Percentiles rank a stretch among this genome's conserved stretches.
These are phyloP conservation scores for Echeveria elegans DNA, from an alignment of 164 flowering plant genomes.

Conservation along the genomic window DNA sequence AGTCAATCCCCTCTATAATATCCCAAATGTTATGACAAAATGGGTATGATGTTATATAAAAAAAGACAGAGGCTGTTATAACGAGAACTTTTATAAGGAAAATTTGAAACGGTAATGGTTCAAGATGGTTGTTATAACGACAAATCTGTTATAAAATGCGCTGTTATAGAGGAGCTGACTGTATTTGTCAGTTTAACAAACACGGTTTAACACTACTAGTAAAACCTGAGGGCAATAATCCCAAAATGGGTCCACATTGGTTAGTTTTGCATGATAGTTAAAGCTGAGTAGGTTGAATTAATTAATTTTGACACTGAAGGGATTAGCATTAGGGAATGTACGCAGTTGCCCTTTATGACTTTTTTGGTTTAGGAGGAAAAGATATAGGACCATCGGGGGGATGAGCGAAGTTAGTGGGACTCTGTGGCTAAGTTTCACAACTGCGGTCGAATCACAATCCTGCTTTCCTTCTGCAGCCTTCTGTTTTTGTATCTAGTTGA, in stretches of 20 bases:
- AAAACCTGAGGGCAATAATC: not conserved
- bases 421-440: constrained; percentile 2
- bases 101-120: too few relatives aligned
- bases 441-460: constrained; percentile 3
- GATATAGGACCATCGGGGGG: constrained; percentile 5
- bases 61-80: too few relatives aligned
- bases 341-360: constrained; percentile 4
- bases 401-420: not conserved
- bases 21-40: too few relatives aligned
- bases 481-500: not conserved
- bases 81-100: too few relatives aligned
- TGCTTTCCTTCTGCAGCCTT: not conserved
- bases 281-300: not conserved
- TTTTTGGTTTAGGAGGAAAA: constrained; percentile 1
- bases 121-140: too few relatives aligned
- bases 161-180: too few relatives aligned
- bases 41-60: too few relatives aligned
- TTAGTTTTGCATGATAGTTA: constrained; percentile 1
- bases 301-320: not conserved
- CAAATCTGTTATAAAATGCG: too few relatives aligned
- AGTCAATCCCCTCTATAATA: too few relatives aligned
- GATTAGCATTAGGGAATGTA: not conserved
- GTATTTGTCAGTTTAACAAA: not conserved
- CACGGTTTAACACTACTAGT: not conserved
- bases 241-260: not conserved